Conservation (phyloP, 225 moss, liverwort and hornwort genomes). For the Bryum argenteum region DNA sequence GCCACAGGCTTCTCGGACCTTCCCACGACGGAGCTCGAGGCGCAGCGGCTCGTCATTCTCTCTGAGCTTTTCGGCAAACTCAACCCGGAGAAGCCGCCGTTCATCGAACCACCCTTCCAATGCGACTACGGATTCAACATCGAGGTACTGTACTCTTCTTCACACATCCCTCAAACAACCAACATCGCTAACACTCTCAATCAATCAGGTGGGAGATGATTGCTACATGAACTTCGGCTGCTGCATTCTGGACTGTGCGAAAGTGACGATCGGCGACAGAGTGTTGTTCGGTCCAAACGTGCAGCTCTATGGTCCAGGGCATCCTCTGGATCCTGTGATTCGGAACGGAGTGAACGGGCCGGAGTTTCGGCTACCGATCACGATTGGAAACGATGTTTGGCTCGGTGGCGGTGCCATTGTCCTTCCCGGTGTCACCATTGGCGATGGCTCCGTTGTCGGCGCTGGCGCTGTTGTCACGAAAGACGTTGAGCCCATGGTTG, state of each 20-base stretch:
- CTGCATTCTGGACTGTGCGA: slow-evolving; percentile 67
- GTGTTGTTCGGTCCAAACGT: slow-evolving; percentile 79
- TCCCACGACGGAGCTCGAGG: slow-evolving; percentile 40
- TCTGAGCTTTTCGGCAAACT: slow-evolving; percentile 39
- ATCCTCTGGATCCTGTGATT: slow-evolving; percentile 65
- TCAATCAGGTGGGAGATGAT: slow-evolving; percentile 39
- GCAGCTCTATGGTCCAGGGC: slow-evolving; percentile 78
- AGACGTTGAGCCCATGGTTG: slow-evolving; percentile 57
- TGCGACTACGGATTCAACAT: slow-evolving; percentile 82
- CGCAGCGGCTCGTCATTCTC: slow-evolving; percentile 34
- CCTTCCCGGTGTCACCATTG: slow-evolving; percentile 76
- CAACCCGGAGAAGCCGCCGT: slow-evolving; percentile 39
- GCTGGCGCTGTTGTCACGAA: slow-evolving; percentile 87
- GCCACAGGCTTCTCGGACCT: slow-evolving; percentile 31
- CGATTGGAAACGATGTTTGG: slow-evolving; percentile 83
- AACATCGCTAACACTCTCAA: neutral
- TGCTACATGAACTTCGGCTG: slow-evolving; percentile 78
- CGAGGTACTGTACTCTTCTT: slow-evolving; percentile 11
- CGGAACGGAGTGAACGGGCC: slow-evolving; percentile 54
- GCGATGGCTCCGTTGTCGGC: slow-evolving; percentile 73
- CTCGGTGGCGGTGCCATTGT: slow-evolving; percentile 73
- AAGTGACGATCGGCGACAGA: slow-evolving; percentile 72
- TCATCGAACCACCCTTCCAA: slow-evolving; percentile 74
- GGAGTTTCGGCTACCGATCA: slow-evolving; percentile 51
- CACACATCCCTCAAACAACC: neutral